A percentile compares a stretch with the other conserved stretches of the same genome.
phyloP scores from a whole-genome alignment of 495 filamentous ascomycete species.

The Aspergillus coremiiformis region DNA sequence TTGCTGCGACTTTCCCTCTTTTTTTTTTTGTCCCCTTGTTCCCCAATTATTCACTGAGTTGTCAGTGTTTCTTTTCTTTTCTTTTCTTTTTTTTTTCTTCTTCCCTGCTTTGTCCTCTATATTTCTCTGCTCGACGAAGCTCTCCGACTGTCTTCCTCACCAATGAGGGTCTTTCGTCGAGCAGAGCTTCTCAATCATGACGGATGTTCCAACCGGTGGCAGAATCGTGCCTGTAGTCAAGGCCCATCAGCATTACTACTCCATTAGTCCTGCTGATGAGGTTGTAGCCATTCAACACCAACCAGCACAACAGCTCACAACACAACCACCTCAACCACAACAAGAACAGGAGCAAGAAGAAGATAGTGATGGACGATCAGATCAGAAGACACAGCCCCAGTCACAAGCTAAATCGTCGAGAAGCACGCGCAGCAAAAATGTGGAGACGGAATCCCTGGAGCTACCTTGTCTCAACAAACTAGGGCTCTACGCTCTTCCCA shows the following conservation, averaged over 20 bases:
- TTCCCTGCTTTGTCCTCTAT: slow-evolving; percentile 6
- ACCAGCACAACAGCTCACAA: not conserved
- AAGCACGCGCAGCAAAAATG: slow-evolving; percentile 17
- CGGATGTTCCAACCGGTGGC: slow-evolving; percentile 35
- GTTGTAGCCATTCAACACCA: slow-evolving; percentile 7
- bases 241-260: slow-evolving; percentile 24
- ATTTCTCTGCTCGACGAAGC: slow-evolving; percentile 17
- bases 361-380: not conserved
- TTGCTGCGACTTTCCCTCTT: slow-evolving; percentile 18
- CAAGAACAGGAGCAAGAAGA: slow-evolving; percentile 5
- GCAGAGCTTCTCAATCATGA: slow-evolving; percentile 34
- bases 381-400: not conserved
- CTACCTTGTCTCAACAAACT: slow-evolving; percentile 32
- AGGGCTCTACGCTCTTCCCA: slow-evolving; percentile 38
- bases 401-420: slow-evolving; percentile 6
- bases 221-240: slow-evolving; percentile 44
- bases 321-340: not conserved
- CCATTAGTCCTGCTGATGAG: slow-evolving; percentile 14
- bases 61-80: not conserved
- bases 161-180: slow-evolving; percentile 36
- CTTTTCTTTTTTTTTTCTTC: not conserved
- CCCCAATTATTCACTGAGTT: not conserved
- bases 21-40: not conserved
- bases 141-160: slow-evolving; percentile 9
- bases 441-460: slow-evolving; percentile 25